These are phyloP conservation scores for Chaetomiaceae sp. DNA, from an alignment of 2,329 filamentous ascomycete genomes.

Conservation along the genomic window DNA sequence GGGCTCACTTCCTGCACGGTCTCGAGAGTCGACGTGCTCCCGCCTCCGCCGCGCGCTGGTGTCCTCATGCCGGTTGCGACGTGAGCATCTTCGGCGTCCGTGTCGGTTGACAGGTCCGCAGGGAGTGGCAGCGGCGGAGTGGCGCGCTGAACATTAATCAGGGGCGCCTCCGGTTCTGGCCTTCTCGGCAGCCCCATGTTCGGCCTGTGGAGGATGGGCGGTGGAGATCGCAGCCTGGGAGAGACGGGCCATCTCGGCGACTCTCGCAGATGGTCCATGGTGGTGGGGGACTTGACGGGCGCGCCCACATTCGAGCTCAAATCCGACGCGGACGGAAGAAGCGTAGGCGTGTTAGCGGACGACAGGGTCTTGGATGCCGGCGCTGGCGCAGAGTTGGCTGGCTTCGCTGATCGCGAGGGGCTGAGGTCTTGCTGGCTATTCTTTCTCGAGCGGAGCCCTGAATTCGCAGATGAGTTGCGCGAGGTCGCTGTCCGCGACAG, in stretches of 20 bases:
- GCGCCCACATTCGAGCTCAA: slow-evolving; percentile 55
- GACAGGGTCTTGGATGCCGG: slow-evolving; percentile 65
- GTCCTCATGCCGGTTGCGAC: slow-evolving; percentile 54
- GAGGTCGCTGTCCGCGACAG: slow-evolving; percentile 29
- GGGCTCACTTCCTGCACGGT: slow-evolving; percentile 89
- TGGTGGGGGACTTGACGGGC: slow-evolving; percentile 56
- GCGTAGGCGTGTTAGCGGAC: slow-evolving; percentile 60
- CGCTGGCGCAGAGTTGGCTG: slow-evolving; percentile 55
- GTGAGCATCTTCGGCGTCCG: slow-evolving; percentile 49
- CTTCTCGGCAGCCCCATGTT: slow-evolving; percentile 43
- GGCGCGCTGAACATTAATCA: slow-evolving; percentile 50
- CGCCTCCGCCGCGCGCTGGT: slow-evolving; percentile 56
- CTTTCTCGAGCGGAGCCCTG: slow-evolving; percentile 55
- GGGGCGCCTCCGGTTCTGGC: slow-evolving; percentile 47
- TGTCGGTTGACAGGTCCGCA: slow-evolving; percentile 42
- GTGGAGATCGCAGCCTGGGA: slow-evolving; percentile 72
- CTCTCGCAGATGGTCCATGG: slow-evolving; percentile 47
- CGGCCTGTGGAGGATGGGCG: slow-evolving; percentile 52
- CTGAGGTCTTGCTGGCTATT: slow-evolving; percentile 62
- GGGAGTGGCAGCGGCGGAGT: slow-evolving; percentile 41
- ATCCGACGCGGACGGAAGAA: slow-evolving; percentile 60
- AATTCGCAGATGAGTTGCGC: slow-evolving; percentile 30
- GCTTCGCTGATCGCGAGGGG: slow-evolving; percentile 50
- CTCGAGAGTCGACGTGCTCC: slow-evolving; percentile 64
- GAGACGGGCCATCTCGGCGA: slow-evolving; percentile 72